phyloP scores from a whole-genome alignment of 176 grass and related monocot genomes.

The bread wheat (Triticum aestivum) region DNA sequence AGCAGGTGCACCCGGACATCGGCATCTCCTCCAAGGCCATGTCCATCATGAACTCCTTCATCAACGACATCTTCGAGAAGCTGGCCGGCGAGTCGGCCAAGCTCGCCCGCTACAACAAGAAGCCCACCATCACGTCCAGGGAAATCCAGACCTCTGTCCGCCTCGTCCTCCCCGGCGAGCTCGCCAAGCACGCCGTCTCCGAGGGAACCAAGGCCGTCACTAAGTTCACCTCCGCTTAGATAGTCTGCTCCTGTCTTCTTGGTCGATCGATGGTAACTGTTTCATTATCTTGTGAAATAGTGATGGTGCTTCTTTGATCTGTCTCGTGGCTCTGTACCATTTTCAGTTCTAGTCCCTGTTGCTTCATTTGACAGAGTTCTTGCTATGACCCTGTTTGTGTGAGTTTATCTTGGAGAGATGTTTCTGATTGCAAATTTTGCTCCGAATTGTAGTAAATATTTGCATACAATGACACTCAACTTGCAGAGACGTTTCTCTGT shows the following conservation, averaged over 20 bases:
- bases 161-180: slow-evolving; percentile 67
- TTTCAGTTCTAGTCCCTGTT: too few relatives aligned
- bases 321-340: too few relatives aligned
- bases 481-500: too few relatives aligned
- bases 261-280: too few relatives aligned
- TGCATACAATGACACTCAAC: too few relatives aligned
- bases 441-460: background rate
- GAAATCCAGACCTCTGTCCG: slow-evolving; percentile 71
- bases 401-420: too few relatives aligned
- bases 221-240: slow-evolving; percentile 46
- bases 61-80: slow-evolving; percentile 94
- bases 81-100: slow-evolving; percentile 38
- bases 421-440: too few relatives aligned
- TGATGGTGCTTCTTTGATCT: too few relatives aligned
- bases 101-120: slow-evolving; percentile 64
- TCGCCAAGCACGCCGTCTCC: slow-evolving; percentile 51
- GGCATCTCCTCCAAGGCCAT: slow-evolving; percentile 97
- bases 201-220: slow-evolving; percentile 67
- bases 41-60: slow-evolving; percentile 96
- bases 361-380: too few relatives aligned
- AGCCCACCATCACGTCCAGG: slow-evolving; percentile 59
- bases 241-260: too few relatives aligned
- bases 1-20: slow-evolving; percentile 90
- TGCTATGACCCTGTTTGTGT: too few relatives aligned
- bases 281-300: too few relatives aligned